Base-by-base conservation (phyloP, 352 stramenopile species). In the Phytopythium vexans region DNA sequence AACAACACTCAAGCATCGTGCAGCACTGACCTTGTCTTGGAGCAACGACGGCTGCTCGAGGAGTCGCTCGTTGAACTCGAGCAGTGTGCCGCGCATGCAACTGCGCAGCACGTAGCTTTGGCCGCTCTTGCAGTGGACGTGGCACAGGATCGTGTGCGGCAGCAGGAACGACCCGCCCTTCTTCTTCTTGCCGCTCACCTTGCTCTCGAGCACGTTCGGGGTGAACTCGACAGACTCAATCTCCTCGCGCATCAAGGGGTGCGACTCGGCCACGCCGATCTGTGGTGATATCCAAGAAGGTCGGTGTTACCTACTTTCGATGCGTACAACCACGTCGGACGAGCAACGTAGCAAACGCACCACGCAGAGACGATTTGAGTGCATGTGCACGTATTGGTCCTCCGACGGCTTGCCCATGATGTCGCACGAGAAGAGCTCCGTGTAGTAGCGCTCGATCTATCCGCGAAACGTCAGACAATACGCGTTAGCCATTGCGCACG, bases 371-470 rank as follows among this genome's bases (percentile, higher is more conserved):
- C 85, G 82, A 54, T 94, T 94, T 41, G 85, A 92, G 70, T 94
- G 85, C 85, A 94, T 94, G 68, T 94, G 82, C 52, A 94, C 81
- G 64, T 88, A 93, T 51, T 93, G 82, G 60, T 94, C 85, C 56
- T 94, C 77, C 53, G 62, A 52, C 8, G 62, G 49, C 49, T 82
- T 81, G 55, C 71, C 71, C 74, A 86, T 91, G 31, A 75, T 83
- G 62, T 94, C 81, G 52, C 79, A 89, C 39, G 78, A 82, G 41
- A 90, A 94, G 50, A 94, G 67, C 59, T 92, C 64, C 35, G 82
- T 94, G 63, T 94, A 94, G 70, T 94, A 94, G 42, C 85, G 76
- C 54, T 94, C 85, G 57, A 94, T 88, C 78, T 89, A 38, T 6
- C 16, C n/a, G 46, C 8, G 35, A 1, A 27, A 27, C 35, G 38